phyloP scores from a whole-genome alignment of 768 basidiomycete species.

The Leccinellum albellum region DNA sequence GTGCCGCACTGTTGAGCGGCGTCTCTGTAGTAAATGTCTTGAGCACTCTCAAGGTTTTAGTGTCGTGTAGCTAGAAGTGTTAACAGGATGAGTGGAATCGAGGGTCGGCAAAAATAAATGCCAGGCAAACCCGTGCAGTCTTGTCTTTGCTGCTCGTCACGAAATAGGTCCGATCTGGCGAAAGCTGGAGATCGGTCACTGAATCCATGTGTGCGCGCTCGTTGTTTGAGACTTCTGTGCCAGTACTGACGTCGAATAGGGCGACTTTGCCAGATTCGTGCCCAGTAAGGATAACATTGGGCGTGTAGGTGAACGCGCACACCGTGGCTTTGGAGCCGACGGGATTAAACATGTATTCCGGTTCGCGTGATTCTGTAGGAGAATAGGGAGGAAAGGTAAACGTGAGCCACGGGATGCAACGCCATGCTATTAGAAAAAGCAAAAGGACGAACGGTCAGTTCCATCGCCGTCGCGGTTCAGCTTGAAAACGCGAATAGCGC shows the following conservation, averaged over 20 bases:
- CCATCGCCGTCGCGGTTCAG: slow-evolving; percentile 83
- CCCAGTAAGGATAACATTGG: slow-evolving; percentile 81
- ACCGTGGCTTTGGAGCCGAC: slow-evolving; percentile 96
- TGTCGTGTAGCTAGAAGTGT: slow-evolving; percentile 71
- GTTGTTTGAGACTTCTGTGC: slow-evolving; percentile 78
- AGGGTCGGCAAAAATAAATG: not conserved
- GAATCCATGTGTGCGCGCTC: slow-evolving; percentile 84
- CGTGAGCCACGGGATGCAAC: not conserved
- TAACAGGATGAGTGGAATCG: not conserved
- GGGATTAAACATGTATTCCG: slow-evolving; percentile 76
- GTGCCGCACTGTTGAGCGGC: slow-evolving; percentile 89
- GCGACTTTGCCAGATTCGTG: slow-evolving; percentile 97
- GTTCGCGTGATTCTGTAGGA: slow-evolving; percentile 67
- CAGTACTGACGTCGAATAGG: slow-evolving; percentile 83
- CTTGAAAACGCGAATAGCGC: slow-evolving; percentile 85
- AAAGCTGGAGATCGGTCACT: slow-evolving; percentile 91
- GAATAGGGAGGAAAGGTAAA: not conserved
- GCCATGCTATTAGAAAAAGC: not conserved
- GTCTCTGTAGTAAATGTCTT: slow-evolving; percentile 94
- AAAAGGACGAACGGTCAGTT: slow-evolving; percentile 60
- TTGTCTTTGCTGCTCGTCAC: slow-evolving; percentile 97
- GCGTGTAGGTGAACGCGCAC: slow-evolving; percentile 80
- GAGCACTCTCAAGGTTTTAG: slow-evolving; percentile 82
- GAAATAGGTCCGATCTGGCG: slow-evolving; percentile 89
- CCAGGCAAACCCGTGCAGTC: slow-evolving; percentile 70